Conservation (phyloP, 208 protist species). For the Endotrypanum monterogeii region DNA sequence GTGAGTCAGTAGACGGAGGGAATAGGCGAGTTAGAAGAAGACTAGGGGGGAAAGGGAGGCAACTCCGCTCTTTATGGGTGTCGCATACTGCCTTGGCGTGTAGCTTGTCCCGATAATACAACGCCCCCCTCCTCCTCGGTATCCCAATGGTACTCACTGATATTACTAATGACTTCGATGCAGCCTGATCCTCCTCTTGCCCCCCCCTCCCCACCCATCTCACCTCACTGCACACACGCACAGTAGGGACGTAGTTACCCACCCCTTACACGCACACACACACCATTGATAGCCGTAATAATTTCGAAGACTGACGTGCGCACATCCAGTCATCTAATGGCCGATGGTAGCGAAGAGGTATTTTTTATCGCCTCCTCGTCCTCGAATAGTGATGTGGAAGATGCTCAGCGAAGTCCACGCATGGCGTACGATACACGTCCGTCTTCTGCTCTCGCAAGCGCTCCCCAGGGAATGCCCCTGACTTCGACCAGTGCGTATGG, state of each 20-base stretch:
- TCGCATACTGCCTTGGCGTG: too few species aligned
- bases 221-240: neutral
- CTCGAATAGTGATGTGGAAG: constrained; percentile 1
- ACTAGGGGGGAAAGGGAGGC: too few species aligned
- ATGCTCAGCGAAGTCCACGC: neutral
- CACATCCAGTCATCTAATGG: neutral
- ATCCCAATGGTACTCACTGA: too few species aligned
- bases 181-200: too few species aligned
- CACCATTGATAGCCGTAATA: neutral
- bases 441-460: neutral
- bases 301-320: neutral
- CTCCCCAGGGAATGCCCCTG: neutral
- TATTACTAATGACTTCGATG: too few species aligned
- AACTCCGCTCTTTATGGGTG: too few species aligned
- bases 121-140: too few species aligned
- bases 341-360: neutral
- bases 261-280: too few species aligned
- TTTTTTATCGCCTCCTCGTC: constrained; percentile 15
- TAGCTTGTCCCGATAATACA: too few species aligned
- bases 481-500: neutral
- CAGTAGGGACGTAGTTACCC: neutral
- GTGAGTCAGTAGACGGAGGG: too few species aligned
- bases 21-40: too few species aligned
- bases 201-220: too few species aligned
- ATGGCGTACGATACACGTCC: neutral